Percentiles rank a stretch among this genome's conserved stretches.
Conservation (phyloP, 208 protist genomes). For the Willaertia magna region DNA sequence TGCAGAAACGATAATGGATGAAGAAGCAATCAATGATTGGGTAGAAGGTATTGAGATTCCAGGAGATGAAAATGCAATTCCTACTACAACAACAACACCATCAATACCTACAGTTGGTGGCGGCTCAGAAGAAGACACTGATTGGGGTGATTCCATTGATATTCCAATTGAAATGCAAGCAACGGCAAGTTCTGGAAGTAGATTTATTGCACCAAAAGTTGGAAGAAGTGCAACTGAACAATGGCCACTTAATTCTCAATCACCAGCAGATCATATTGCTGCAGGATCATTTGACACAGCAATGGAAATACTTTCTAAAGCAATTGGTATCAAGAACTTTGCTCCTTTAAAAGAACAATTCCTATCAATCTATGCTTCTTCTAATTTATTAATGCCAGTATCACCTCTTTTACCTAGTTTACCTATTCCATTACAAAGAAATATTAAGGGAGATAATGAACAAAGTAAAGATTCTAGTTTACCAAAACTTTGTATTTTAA, state of each 20-base stretch:
- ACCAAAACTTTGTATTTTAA: slow-evolving; percentile 34
- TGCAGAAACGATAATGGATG: not conserved
- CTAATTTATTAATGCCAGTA: slow-evolving; percentile 44
- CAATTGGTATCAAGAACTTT: slow-evolving; percentile 75
- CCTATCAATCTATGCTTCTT: slow-evolving; percentile 56
- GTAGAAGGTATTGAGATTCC: not conserved
- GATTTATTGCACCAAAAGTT: slow-evolving; percentile 29
- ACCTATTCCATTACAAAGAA: slow-evolving; percentile 30
- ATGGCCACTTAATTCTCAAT: slow-evolving; percentile 63
- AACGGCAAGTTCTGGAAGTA: not conserved
- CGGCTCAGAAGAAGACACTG: not conserved
- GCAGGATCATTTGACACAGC: slow-evolving; percentile 80
- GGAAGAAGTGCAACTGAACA: slow-evolving; percentile 41
- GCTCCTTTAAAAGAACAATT: slow-evolving; percentile 67
- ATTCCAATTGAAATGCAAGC: not conserved
- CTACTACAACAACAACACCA: not conserved
- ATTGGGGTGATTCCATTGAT: not conserved
- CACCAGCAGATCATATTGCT: slow-evolving; percentile 79
- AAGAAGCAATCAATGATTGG: not conserved
- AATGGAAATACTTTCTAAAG: slow-evolving; percentile 63
- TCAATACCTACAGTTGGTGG: not conserved
- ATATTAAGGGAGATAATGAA: slow-evolving; percentile 30
- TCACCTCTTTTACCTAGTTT: slow-evolving; percentile 30
- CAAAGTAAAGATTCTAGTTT: slow-evolving; percentile 27
- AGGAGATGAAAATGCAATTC: not conserved